Evolutionary conservation across 345 rosid genomes (phyloP), one percentile per base, ranked within the genome.

Genomic region (Citropsis articulata): DNA sequence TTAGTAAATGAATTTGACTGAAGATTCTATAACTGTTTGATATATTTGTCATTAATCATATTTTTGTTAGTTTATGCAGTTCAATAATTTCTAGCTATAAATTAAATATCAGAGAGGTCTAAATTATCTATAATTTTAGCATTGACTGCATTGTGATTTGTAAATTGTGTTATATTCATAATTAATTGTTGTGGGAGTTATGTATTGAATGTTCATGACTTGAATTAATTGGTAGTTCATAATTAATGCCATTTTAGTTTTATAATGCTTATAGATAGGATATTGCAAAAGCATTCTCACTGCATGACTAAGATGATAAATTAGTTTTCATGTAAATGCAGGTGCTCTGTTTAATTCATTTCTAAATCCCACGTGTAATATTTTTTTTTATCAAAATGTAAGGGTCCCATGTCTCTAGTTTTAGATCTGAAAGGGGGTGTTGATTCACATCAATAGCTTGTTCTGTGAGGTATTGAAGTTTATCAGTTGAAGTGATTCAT

Each of bases 1-100:
- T 66, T 48, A 67, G 48, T 73, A 22, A 12, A 0, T 45, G 56
- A 27, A 45, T 60, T 10, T 24, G 38, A 42, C 38, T 55, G 48
- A 10, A 22, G 40, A 8, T 18, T 1, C n/a, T 48, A 45, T 61
- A n/a, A 80, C 27, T 61, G 75, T 80, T 80, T 69, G 79, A 36
- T 61, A 24, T 5, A 38, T 31, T 40, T 48, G 25, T 14, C 16
- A 75, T 72, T 57, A 16, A 57, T 57, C 48, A 31, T 16, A 14
- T 24, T 33, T 62, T 0, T 64, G 68, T 31, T 64, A 7, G 31
- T 30, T 64, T 7, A 19, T 3, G 14, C 25, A 33, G 27, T 66
- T 66, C 27, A 22, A 21, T 35, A 19, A 35, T 9, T 35, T 66
- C 4, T 3, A 9, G 16, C 25, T 16, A 30, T 19, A 13, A 3